Base-by-base conservation (phyloP, 257 asterid genomes). In the Petunia axillaris region DNA sequence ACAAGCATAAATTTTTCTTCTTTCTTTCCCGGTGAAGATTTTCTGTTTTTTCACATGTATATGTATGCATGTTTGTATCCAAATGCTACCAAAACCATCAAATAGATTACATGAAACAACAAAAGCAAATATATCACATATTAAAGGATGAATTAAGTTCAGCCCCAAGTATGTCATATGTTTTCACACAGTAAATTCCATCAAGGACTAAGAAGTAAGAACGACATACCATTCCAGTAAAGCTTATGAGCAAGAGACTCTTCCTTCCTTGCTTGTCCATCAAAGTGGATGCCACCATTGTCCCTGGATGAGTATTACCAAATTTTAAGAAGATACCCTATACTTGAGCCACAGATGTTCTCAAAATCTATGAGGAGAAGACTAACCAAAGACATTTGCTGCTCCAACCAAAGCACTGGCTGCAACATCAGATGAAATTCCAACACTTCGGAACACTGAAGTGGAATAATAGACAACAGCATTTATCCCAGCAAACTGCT, bases 391-490 rank as follows among this genome's bases (percentile, higher is more conserved):
- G 80, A 95, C 99, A 76, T 95, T 95, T 76, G 98, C 88, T 35
- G 99, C 96, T 74, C 99, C 99, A 84, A 95, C 99, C 55, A 95
- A 87, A 85, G 98, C 97, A 83, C 97, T 95, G 73, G 97, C 97
- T 70, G 98, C 97, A 79, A 95, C 91, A 84, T 95, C 97, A 64
- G 99, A 95, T 80, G 94, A 78, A 81, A 95, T 87, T 83, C 99
- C 99, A 84, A 96, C 98, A 83, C 93, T 90, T 10, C 97, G 97
- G 90, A 95, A 95, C 53, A 95, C 98, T 1, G 99, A 84, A 44
- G 99, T 95, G 65, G 99, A 95, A 81, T 93, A 95, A 75, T 95
- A 95, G 77, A 95, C 93, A 44, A 95, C 94, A 2, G 98, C 96
- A 83, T 95, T 95, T 83, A 95, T 93, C 85, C 99, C 99, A 62